A percentile compares a stretch with the other conserved stretches of the same genome.
Conservation (phyloP, 495 filamentous ascomycete species). For the Hypoxylon trugodes region DNA sequence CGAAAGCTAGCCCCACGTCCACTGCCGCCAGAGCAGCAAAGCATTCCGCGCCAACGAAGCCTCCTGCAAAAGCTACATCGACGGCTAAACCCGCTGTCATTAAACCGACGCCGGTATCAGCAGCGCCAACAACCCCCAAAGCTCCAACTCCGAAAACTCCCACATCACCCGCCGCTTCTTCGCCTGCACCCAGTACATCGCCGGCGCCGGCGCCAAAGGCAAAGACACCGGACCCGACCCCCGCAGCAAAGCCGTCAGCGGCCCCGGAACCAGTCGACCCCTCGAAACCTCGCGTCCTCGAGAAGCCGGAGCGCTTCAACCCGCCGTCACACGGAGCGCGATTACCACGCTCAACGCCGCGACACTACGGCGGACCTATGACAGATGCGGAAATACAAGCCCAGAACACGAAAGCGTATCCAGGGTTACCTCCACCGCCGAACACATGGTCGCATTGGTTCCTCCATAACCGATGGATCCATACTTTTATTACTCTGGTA, state of each 20-base stretch:
- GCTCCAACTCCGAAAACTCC: background rate
- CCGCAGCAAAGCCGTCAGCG: conserved; percentile 9
- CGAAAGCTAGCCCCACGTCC: conserved; percentile 17
- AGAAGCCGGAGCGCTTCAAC: conserved; percentile 81
- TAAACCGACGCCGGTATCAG: conserved; percentile 2
- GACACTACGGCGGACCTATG: conserved; percentile 74
- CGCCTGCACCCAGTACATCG: conserved; percentile 35
- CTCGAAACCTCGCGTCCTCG: conserved; percentile 69
- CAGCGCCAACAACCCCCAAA: background rate
- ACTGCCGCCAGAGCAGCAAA: conserved; percentile 38
- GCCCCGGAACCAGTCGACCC: conserved; percentile 22
- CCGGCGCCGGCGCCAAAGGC: conserved; percentile 17
- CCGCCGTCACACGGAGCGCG: conserved; percentile 83
- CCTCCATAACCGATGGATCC: conserved; percentile 73
- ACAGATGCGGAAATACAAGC: conserved; percentile 65
- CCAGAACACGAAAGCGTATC: conserved; percentile 74
- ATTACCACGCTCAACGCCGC: conserved; percentile 51
- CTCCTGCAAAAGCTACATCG: conserved; percentile 32
- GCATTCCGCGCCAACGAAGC: conserved; percentile 46
- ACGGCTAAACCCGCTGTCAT: conserved; percentile 6
- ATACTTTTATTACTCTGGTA: conserved; percentile 82
- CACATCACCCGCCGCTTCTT: conserved; percentile 15
- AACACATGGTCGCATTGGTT: conserved; percentile 81
- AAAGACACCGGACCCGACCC: conserved; percentile 28
- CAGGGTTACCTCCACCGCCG: conserved; percentile 79